phyloP scores from a whole-genome alignment of 148 eudicot species.

The Fagopyrum homotropicum region DNA sequence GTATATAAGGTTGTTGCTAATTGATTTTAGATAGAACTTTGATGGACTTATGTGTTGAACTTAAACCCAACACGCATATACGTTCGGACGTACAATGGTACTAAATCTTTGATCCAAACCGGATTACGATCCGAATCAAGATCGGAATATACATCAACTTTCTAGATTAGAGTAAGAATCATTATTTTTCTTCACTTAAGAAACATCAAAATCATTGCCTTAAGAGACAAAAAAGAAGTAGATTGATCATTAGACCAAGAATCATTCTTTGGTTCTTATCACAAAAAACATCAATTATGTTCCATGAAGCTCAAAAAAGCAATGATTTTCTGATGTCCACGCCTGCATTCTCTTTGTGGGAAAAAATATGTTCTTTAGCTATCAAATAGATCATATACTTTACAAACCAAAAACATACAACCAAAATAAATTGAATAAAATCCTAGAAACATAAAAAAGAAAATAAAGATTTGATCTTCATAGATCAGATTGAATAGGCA shows the following conservation, averaged over 20 bases:
- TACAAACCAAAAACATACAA: neutral
- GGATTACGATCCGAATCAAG: too few species aligned
- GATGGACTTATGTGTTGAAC: too few species aligned
- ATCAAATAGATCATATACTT: neutral
- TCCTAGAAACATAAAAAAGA: neutral
- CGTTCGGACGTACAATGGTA: too few species aligned
- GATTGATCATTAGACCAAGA: neutral
- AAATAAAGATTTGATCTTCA: neutral
- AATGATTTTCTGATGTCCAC: slow-evolving; percentile 11
- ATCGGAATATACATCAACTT: neutral
- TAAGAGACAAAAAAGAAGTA: neutral
- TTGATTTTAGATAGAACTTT: too few species aligned
- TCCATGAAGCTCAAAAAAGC: neutral
- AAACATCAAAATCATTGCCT: neutral
- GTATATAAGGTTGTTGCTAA: too few species aligned
- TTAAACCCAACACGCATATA: too few species aligned
- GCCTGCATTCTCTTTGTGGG: neutral
- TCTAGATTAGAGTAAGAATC: neutral
- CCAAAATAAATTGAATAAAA: neutral
- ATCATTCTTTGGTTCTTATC: neutral
- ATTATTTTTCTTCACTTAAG: neutral
- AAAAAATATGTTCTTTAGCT: neutral
- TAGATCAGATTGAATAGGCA: slow-evolving; percentile 11
- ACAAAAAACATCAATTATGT: slow-evolving; percentile 3
- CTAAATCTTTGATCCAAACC: too few species aligned